Evolutionary conservation across 192 early-diverging fungal species (phyloP).

Genomic region (Diversispora epigaea): DNA sequence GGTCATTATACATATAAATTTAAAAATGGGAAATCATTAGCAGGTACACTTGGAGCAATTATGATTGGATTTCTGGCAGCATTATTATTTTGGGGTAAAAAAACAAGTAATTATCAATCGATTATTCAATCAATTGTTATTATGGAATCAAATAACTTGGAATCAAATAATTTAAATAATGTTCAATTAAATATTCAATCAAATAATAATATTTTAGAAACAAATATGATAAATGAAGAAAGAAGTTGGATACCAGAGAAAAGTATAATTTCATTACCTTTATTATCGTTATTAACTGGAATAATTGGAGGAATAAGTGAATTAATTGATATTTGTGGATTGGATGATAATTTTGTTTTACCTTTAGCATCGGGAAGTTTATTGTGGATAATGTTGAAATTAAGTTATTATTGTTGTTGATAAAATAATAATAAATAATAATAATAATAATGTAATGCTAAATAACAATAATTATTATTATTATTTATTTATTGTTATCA

Average conservation of each 20-base stretch:
- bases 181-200: too few relatives aligned
- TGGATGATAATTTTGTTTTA: conserved; percentile 51
- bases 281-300: conserved; percentile 41
- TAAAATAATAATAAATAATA: too few relatives aligned
- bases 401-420: too few relatives aligned
- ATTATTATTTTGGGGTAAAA: conserved; percentile 35
- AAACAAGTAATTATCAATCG: not conserved
- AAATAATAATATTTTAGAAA: too few relatives aligned
- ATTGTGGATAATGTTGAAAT: conserved; percentile 39
- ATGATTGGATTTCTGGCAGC: conserved; percentile 38
- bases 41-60: conserved; percentile 45
- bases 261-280: conserved; percentile 14
- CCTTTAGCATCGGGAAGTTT: conserved; percentile 42
- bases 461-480: too few relatives aligned
- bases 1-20: conserved; percentile 44
- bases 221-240: not conserved
- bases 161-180: too few relatives aligned
- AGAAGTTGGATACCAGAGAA: conserved; percentile 17
- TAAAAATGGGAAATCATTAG: conserved; percentile 43
- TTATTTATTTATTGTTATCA: too few relatives aligned
- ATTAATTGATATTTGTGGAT: conserved; percentile 37
- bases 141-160: too few relatives aligned
- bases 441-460: too few relatives aligned
- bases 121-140: too few relatives aligned
- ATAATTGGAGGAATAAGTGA: conserved; percentile 44